Evolutionary conservation across 139 green algal species (phyloP), one percentile per base, ranked within the genome.

Genomic region (Auxenochlorella protothecoides): DNA sequence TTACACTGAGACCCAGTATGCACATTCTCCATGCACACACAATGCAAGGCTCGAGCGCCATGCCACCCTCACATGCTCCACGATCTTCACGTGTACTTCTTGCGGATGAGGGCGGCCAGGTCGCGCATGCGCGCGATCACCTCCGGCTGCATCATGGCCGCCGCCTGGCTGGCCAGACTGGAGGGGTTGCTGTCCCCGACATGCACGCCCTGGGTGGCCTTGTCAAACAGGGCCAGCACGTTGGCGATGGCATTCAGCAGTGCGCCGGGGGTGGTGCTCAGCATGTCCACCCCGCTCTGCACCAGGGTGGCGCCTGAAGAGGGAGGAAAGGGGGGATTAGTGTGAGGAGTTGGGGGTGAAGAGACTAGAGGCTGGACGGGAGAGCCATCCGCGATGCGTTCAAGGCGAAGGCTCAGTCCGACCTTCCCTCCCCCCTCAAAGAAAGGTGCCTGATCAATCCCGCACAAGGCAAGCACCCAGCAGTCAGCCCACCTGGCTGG

Each of bases 71-170:
- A 44, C 27, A 44, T 44, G 27, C 27, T 44, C 27, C 27, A 44
- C 27, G 1, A 44, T 72, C 3, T 53, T 83, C 71, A 87, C 62
- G 77, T 71, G 55, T 86, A 89, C 52, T 86, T 53, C 63, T 79
- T 81, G 5, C 68, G 65, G 3, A 91, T 81, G 8, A 75, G 61
- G 13, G 67, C 53, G 65, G 84, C 75, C 52, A 92, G 62, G 51
- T 76, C 74, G 16, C 76, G 68, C 83, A 92, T 76, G 6, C 73
- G 68, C 59, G 80, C 68, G 52, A 92, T 88, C 51, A 90, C 81
- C 70, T 86, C 77, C 51, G 88, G 88, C 59, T 84, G 77, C 88
- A 93, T 92, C 11, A 92, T 69, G 14, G 61, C 71, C 51, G 84
- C 79, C 9, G 87, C 81, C 63, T 93, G 67, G 13, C 80, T 74